A percentile compares a stretch with the other conserved stretches of the same genome.
These are phyloP conservation scores for Pseudogymnoascus sp. DNA, from an alignment of 2,329 filamentous ascomycete genomes.

Conservation along the genomic window DNA sequence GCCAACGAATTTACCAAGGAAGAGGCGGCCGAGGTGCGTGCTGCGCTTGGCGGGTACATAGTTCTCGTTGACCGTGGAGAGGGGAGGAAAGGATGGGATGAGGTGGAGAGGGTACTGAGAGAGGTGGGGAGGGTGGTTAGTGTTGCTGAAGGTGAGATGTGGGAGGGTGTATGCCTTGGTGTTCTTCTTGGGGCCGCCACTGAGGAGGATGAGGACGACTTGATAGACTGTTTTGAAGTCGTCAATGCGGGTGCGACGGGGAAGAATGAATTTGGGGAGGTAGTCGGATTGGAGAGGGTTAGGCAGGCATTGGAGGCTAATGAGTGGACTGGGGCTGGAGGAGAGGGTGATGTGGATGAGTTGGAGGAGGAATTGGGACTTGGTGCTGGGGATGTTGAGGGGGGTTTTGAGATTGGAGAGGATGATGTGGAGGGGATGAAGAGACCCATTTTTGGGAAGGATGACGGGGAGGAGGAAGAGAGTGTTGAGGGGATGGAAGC, in stretches of 20 bases:
- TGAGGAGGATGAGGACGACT: slow-evolving; percentile 52
- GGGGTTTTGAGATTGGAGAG: slow-evolving; percentile 26
- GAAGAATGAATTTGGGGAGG: slow-evolving; percentile 55
- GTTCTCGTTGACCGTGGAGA: slow-evolving; percentile 43
- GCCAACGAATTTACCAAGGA: slow-evolving; percentile 49
- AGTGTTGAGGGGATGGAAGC: slow-evolving; percentile 51
- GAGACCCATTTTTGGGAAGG: slow-evolving; percentile 27
- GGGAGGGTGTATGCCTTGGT: slow-evolving; percentile 58
- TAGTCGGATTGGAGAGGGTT: slow-evolving; percentile 50
- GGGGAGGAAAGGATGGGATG: slow-evolving; percentile 18
- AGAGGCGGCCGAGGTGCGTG: slow-evolving; percentile 57
- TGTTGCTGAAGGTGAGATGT: slow-evolving; percentile 42
- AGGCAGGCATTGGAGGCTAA: slow-evolving; percentile 58
- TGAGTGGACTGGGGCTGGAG: slow-evolving; percentile 47
- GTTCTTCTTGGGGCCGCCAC: slow-evolving; percentile 49
- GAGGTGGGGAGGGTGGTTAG: slow-evolving; percentile 49
- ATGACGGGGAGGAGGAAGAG: slow-evolving; percentile 23
- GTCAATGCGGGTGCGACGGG: slow-evolving; percentile 43
- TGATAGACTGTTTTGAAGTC: slow-evolving; percentile 54
- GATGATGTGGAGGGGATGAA: slow-evolving; percentile 35
- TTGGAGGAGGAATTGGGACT: slow-evolving; percentile 31
- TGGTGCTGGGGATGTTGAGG: slow-evolving; percentile 32
- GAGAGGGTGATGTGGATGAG: slow-evolving; percentile 32
- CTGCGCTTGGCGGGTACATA: slow-evolving; percentile 53
- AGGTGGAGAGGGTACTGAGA: slow-evolving; percentile 37